A percentile compares a stretch with the other conserved stretches of the same genome.
phyloP scores from a whole-genome alignment of 139 green algal genomes.

The Coelastrella sp. region DNA sequence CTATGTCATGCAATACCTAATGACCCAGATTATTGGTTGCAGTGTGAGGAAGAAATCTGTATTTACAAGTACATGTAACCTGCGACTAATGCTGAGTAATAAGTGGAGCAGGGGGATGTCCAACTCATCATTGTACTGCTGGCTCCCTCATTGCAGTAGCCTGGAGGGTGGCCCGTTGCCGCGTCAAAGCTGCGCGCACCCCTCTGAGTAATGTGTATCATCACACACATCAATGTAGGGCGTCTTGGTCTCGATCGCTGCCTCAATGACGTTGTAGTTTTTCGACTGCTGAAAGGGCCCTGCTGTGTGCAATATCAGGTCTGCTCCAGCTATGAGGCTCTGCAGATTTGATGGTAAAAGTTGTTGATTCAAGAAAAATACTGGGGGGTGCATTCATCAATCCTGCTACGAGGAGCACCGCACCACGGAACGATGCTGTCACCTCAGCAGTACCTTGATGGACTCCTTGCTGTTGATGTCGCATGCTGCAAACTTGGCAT shows the following conservation, averaged over 20 bases:
- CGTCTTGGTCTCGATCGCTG: conserved; percentile 74
- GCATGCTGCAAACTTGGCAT: conserved; percentile 60
- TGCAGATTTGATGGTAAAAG: background rate
- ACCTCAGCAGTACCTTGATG: conserved; percentile 55
- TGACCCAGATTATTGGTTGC: background rate
- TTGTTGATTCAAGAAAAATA: background rate
- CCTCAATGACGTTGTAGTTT: conserved; percentile 80
- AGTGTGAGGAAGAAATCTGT: no score
- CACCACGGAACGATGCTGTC: background rate
- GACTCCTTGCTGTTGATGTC: conserved; percentile 60
- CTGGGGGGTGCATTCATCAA: background rate
- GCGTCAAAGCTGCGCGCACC: conserved; percentile 39
- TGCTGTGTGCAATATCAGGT: conserved; percentile 90
- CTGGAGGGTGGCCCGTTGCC: no score
- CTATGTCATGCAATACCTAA: background rate
- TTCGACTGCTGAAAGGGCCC: conserved; percentile 94
- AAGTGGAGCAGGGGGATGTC: no score
- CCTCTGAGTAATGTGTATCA: conserved; percentile 81
- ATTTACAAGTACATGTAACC: no score
- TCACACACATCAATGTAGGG: conserved; percentile 98
- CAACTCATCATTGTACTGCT: no score
- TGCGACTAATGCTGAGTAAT: no score
- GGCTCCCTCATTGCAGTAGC: no score
- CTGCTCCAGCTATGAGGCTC: conserved; percentile 48
- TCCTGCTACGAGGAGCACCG: background rate